Evolutionary conservation across 805 yeast species (phyloP).

Genomic region (Wickerhamomyces rabaulensis): DNA sequence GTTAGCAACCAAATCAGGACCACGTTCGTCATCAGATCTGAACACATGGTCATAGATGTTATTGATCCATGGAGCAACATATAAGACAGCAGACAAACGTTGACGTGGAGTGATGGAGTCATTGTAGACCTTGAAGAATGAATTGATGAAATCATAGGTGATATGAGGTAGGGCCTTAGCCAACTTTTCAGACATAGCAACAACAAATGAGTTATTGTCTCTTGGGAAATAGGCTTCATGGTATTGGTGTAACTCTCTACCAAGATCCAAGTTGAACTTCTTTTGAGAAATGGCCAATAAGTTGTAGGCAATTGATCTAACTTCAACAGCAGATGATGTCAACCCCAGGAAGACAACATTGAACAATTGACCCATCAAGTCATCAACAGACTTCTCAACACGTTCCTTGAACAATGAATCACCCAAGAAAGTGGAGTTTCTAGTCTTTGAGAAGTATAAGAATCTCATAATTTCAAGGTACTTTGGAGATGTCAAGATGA

Average conservation of each 20-base stretch:
- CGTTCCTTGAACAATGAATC: conserved; percentile 7
- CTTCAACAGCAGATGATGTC: conserved; percentile 50
- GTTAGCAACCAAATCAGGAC: conserved; percentile 55
- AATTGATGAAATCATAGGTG: conserved; percentile 49
- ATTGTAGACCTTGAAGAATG: conserved; percentile 48
- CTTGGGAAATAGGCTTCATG: conserved; percentile 63
- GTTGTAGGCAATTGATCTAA: conserved; percentile 58
- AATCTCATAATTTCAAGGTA: conserved; percentile 65
- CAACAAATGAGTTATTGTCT: conserved; percentile 57
- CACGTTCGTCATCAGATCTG: conserved; percentile 47
- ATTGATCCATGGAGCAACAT: conserved; percentile 69
- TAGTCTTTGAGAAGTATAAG: conserved; percentile 60
- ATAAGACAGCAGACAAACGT: conserved; percentile 29
- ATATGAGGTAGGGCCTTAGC: conserved; percentile 51
- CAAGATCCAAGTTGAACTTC: conserved; percentile 55
- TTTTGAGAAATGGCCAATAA: conserved; percentile 58
- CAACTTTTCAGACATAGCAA: conserved; percentile 50
- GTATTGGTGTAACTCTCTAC: conserved; percentile 48
- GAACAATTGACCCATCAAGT: conserved; percentile 54
- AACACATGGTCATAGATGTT: conserved; percentile 58
- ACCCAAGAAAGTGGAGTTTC: conserved; percentile 31
- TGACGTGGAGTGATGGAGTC: conserved; percentile 29
- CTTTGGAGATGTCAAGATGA: conserved; percentile 44
- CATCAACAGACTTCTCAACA: conserved; percentile 25
- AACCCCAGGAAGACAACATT: conserved; percentile 66